Evolutionary conservation across 2,329 filamentous ascomycete species (phyloP).

Genomic region (Arthrobotrys iridis): DNA sequence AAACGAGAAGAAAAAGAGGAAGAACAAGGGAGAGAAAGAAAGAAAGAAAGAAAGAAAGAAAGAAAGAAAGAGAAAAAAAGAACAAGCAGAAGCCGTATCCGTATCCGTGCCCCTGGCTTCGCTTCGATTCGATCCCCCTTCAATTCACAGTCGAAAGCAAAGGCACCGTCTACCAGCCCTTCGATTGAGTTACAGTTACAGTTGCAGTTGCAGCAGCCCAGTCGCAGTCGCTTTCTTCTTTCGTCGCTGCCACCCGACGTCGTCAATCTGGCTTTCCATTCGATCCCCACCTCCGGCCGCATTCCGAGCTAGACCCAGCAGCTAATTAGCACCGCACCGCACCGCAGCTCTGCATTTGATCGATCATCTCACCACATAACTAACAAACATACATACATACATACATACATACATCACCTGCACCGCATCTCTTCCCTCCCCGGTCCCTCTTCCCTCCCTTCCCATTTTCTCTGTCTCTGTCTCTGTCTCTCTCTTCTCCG

Average conservation of each 20-base stretch:
- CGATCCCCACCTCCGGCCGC: slow-evolving; percentile 9
- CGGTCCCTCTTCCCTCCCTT: not conserved
- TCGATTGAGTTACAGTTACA: too few species aligned
- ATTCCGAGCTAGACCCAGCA: not conserved
- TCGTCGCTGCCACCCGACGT: slow-evolving; percentile 27
- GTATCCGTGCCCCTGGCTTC: slow-evolving; percentile 26
- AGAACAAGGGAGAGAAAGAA: not conserved
- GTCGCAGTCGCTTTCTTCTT: too few species aligned
- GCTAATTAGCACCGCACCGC: not conserved
- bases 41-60: not conserved
- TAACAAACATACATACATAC: too few species aligned
- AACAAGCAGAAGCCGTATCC: slow-evolving; percentile 19
- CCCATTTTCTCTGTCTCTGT: not conserved
- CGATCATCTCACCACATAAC: not conserved
- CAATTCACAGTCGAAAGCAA: too few species aligned
- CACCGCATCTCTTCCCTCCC: not conserved
- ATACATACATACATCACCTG: too few species aligned
- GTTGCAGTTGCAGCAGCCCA: too few species aligned
- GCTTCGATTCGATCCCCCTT: too few species aligned
- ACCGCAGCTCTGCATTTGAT: too few species aligned
- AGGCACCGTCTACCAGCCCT: not conserved
- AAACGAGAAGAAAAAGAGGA: not conserved
- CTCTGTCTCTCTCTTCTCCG: not conserved
- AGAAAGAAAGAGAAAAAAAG: not conserved
- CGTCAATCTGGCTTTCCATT: slow-evolving; percentile 17